A percentile compares a stretch with the other conserved stretches of the same genome.
Conservation (phyloP, 805 yeast genomes). For the Yamadazyma olivae region DNA sequence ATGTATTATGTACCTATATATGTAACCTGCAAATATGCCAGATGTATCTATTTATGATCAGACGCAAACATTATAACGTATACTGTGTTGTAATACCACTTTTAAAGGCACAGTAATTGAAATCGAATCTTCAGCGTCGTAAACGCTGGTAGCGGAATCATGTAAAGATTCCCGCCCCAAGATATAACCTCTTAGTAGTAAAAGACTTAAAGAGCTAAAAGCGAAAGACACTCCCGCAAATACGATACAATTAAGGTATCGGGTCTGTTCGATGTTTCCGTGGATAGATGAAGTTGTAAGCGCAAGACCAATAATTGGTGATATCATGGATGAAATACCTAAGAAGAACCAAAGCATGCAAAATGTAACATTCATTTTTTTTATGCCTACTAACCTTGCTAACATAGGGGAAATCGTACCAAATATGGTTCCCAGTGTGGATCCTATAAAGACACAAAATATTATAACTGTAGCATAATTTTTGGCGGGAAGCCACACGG, state of each 20-base stretch:
- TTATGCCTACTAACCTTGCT: slow-evolving; percentile 53
- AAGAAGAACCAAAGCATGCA: slow-evolving; percentile 52
- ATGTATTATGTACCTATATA: too few relatives aligned
- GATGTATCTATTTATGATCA: too few relatives aligned
- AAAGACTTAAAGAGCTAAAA: slow-evolving; percentile 40
- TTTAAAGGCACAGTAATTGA: neutral
- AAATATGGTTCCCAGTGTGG: slow-evolving; percentile 60
- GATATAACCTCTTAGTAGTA: slow-evolving; percentile 53
- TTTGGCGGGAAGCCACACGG: slow-evolving; percentile 49
- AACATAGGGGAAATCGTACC: slow-evolving; percentile 51
- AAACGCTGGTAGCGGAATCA: neutral
- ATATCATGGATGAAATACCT: slow-evolving; percentile 48
- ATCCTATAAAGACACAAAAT: slow-evolving; percentile 52
- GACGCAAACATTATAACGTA: too few relatives aligned
- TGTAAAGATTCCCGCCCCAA: slow-evolving; percentile 44
- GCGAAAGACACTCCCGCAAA: slow-evolving; percentile 58
- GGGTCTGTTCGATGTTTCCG: slow-evolving; percentile 46
- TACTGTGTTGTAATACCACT: too few relatives aligned
- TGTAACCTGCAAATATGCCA: too few relatives aligned
- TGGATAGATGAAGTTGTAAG: slow-evolving; percentile 35
- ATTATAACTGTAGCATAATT: slow-evolving; percentile 54
- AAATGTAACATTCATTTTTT: slow-evolving; percentile 46
- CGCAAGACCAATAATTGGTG: slow-evolving; percentile 60
- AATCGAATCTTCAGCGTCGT: neutral
- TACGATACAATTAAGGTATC: slow-evolving; percentile 52